Base-by-base conservation (phyloP, 2,329 filamentous ascomycete species). In the Ascochyta fabae region DNA sequence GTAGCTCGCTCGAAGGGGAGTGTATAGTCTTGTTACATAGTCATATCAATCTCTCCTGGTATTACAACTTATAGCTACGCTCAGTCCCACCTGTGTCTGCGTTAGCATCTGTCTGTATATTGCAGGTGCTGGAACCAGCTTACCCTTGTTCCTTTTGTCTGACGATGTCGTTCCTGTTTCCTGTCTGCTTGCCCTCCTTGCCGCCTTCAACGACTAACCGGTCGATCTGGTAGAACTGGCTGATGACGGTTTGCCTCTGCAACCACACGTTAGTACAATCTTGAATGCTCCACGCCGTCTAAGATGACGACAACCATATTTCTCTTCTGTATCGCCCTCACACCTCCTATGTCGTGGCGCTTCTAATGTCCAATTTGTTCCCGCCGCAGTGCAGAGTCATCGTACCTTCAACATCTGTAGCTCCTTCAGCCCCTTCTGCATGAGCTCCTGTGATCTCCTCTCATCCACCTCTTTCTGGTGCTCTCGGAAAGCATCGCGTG, bases 171-270 rank as follows among this genome's bases (percentile, higher is more conserved):
- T 86, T 88, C 55, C 85, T 80, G n/a, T 81, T 74, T 3, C 88
- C 88, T 31, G 80, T 85, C 73, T 93, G 85, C 77, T 90, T 91
- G 64, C 89, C 89, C 68, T 89, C 86, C 75, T 91, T 88, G 56
- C 91, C 89, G 16, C 90, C 90, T 78, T 99, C 95, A 0, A 99
- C 91, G 13, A 99, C 95, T 77, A 99, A 84, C 71, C 87, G 84
- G 73, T 98, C 93, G 60, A 96, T 77, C 78, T 97, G 90, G 80
- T 91, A 98, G 79, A 98, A 98, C 74, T 96, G 91, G 74, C 92
- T 96, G 71, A 99, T 86, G 46, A 95, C 84, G 10, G 94, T 96
- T 89, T 98, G 95, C 74, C 95, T 88, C 95, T 98, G 80, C 68
- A 57, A 27, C 29, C 13, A 38, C 47, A n/a, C 12, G 73, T 84